Evolutionary conservation across 2,329 filamentous ascomycete genomes (phyloP).

Genomic region (Phoma sp.): DNA sequence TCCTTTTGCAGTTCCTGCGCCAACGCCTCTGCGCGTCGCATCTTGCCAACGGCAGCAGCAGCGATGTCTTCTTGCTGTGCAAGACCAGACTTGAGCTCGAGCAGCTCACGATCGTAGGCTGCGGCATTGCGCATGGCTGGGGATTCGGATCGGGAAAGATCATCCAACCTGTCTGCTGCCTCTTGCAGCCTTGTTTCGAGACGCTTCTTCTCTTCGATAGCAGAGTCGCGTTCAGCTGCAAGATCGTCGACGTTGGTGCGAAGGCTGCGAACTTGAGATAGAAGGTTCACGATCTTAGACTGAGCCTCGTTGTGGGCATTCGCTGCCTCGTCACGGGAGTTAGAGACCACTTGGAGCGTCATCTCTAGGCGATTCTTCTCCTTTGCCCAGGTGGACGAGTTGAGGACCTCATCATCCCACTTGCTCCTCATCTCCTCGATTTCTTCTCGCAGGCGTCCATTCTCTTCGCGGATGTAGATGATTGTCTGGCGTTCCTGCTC

Average conservation of each 20-base stretch:
- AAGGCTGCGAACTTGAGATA: slow-evolving; percentile 86
- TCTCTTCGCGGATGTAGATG: slow-evolving; percentile 83
- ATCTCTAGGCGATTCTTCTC: slow-evolving; percentile 92
- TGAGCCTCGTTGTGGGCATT: slow-evolving; percentile 95
- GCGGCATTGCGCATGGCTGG: slow-evolving; percentile 90
- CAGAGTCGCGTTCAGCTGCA: slow-evolving; percentile 80
- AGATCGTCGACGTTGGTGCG: slow-evolving; percentile 86
- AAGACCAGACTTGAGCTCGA: slow-evolving; percentile 85
- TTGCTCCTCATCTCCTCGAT: slow-evolving; percentile 92
- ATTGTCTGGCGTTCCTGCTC: slow-evolving; percentile 92
- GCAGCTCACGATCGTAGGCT: slow-evolving; percentile 82
- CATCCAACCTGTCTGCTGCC: slow-evolving; percentile 85
- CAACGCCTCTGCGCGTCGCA: slow-evolving; percentile 89
- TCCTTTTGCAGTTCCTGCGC: slow-evolving; percentile 92
- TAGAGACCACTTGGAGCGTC: slow-evolving; percentile 84
- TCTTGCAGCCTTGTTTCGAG: slow-evolving; percentile 85
- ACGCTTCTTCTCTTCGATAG: slow-evolving; percentile 87
- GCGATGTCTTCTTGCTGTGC: slow-evolving; percentile 95
- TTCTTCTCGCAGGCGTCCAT: slow-evolving; percentile 88
- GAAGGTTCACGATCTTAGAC: slow-evolving; percentile 84
- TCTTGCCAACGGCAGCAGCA: slow-evolving; percentile 91
- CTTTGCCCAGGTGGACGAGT: slow-evolving; percentile 97
- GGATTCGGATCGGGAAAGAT: slow-evolving; percentile 82
- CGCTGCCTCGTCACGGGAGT: slow-evolving; percentile 92
- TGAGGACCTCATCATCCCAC: slow-evolving; percentile 98